These are phyloP conservation scores for Candida frijolesensis DNA, from an alignment of 1,139 yeast genomes.

Conservation along the genomic window DNA sequence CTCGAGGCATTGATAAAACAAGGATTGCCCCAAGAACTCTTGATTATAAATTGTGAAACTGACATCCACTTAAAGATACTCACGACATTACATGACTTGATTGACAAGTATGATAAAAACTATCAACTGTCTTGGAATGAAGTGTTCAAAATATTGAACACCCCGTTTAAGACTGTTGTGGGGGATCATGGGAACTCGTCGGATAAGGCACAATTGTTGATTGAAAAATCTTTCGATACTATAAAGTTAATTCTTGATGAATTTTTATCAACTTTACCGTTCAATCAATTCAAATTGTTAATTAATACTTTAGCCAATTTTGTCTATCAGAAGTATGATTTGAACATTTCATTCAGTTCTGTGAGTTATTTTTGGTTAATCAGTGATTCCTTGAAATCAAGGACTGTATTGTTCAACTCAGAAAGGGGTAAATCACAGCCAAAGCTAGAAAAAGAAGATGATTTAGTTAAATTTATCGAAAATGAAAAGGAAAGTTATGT, in stretches of 20 bases:
- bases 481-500: conserved; percentile 18
- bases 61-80: conserved; percentile 68
- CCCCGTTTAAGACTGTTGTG: conserved; percentile 56
- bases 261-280: conserved; percentile 71
- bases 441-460: conserved; percentile 19
- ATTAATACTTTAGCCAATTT: conserved; percentile 75
- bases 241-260: conserved; percentile 84
- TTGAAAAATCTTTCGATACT: conserved; percentile 73
- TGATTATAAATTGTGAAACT: conserved; percentile 55
- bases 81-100: conserved; percentile 63
- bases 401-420: conserved; percentile 25
- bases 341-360: conserved; percentile 87
- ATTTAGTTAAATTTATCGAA: conserved; percentile 23
- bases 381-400: conserved; percentile 66
- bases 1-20: conserved; percentile 34
- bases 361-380: conserved; percentile 91
- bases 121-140: conserved; percentile 66
- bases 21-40: conserved; percentile 43
- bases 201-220: conserved; percentile 49
- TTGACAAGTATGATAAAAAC: conserved; percentile 69
- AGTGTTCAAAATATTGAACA: conserved; percentile 68
- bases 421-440: conserved; percentile 9
- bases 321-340: conserved; percentile 67
- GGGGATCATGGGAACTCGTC: neutral
- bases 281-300: conserved; percentile 57